Evolutionary conservation across 208 protist species (phyloP).

Genomic region (Trichomonas gallinae): DNA sequence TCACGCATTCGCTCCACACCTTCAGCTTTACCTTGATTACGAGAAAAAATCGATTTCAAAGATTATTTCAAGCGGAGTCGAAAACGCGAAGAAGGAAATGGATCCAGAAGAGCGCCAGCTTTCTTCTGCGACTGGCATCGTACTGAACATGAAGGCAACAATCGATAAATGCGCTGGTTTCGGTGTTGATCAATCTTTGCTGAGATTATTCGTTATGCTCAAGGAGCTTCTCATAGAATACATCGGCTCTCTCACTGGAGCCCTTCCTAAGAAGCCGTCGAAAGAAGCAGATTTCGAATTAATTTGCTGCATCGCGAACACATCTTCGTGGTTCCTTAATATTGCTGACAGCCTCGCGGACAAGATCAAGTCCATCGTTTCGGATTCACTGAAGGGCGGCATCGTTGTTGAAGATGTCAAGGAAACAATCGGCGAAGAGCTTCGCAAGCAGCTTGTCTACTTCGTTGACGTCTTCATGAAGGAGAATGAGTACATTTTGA

Average conservation of each 20-base stretch:
- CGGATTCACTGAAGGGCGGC: neutral
- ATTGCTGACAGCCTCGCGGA: neutral
- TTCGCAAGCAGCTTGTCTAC: neutral
- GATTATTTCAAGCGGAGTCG: neutral
- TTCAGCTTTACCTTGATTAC: neutral
- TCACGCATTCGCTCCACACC: neutral
- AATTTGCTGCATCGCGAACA: neutral
- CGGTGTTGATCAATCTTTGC: neutral
- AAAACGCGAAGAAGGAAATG: neutral
- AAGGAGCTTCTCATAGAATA: neutral
- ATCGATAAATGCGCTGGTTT: conserved; percentile 11
- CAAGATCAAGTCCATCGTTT: neutral
- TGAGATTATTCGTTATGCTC: neutral
- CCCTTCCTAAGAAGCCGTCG: neutral
- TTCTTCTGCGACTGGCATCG: neutral
- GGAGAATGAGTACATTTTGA: neutral
- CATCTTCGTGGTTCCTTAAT: neutral
- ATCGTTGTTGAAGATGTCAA: neutral
- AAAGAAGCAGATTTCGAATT: neutral
- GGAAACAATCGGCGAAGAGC: neutral
- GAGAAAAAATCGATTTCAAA: neutral
- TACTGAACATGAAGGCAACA: neutral
- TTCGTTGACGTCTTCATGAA: neutral
- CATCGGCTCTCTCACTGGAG: neutral
- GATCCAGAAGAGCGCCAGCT: neutral